Evolutionary conservation across 2,329 filamentous ascomycete species (phyloP), one percentile per base, ranked within the genome.

Genomic region (Zalaria obscura): DNA sequence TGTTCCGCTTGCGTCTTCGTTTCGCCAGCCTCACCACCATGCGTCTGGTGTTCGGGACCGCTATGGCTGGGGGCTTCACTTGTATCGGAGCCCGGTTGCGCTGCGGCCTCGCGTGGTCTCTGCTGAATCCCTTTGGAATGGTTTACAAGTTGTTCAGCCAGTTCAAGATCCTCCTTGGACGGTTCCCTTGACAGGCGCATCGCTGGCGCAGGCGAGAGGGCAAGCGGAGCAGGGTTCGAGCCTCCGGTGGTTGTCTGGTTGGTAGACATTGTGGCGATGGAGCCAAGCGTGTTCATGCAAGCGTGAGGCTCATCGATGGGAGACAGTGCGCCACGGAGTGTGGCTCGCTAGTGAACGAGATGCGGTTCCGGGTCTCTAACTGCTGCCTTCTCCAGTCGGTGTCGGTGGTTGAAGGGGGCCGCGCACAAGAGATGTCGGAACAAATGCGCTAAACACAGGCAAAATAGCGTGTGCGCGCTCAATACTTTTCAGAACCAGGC

Each of bases 161-260:
- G 61, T 50, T 70, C 67, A 26, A 70, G 56, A 48, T 71, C 68
- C 54, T 70, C 63, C 48, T 62, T 62, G 41, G 67, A 69, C 3
- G 63, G 63, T 43, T 68, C 58, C 34, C 62, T 52, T 25, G 62
- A 59, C n/a, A 65, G 43, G 10, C 59, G 54, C 40, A 62, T 58
- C 10, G 35, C 25, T 10, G 43, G 36, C 11, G 34, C 27, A 11
- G 27, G 27, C 7, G 39, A 35, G 2, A 35, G 35, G n/a, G 39
- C 27, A n/a, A 35, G 32, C 18, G 39, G 43, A 27, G 43, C 10
- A 5, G 38, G 18, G 18, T 18, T 18, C 18, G 18, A 18, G 18
- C 18, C 18, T 18, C 18, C 39, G 29, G 40, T 40, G 11, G 36
- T 27, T 10, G 43, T 45, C 33, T 39, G 35, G 38, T 39, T 41